Evolutionary conservation across 805 yeast species (phyloP).

Genomic region (Kodamaea fukazawae): DNA sequence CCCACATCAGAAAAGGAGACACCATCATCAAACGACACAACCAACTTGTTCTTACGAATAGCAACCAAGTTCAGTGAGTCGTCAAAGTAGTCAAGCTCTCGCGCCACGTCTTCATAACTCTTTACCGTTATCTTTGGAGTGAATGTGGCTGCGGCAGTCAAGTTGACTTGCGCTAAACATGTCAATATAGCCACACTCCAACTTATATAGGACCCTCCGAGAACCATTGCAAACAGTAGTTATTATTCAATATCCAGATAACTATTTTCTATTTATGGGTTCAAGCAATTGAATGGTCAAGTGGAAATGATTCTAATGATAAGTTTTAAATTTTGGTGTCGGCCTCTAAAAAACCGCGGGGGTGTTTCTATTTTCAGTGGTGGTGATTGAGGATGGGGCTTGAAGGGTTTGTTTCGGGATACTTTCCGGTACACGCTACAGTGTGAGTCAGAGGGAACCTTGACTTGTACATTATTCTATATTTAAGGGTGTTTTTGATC

Average conservation of each 20-base stretch:
- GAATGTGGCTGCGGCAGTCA: conserved; percentile 17
- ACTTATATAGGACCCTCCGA: not conserved
- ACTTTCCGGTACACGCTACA: no score
- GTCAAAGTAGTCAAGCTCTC: conserved; percentile 44
- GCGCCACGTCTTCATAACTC: conserved; percentile 10
- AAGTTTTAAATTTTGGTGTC: not conserved
- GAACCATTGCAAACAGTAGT: no score
- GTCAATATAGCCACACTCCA: conserved; percentile 5
- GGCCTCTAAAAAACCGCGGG: no score
- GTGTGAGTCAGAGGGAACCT: no score
- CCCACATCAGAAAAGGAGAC: conserved; percentile 43
- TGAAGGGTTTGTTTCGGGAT: no score
- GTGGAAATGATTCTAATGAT: not conserved
- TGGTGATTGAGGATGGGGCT: no score
- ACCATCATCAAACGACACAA: conserved; percentile 51
- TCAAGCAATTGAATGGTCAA: no score
- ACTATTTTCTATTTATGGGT: no score
- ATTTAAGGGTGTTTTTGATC: no score
- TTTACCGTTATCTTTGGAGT: conserved; percentile 22
- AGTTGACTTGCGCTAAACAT: not conserved
- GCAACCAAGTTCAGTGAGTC: conserved; percentile 49
- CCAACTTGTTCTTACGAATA: conserved; percentile 23
- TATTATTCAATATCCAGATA: no score
- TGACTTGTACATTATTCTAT: no score
- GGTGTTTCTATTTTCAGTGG: no score